Percentiles rank a stretch among this genome's conserved stretches.
Conservation (phyloP, 495 filamentous ascomycete genomes). For the Podospora pseudocomata region DNA sequence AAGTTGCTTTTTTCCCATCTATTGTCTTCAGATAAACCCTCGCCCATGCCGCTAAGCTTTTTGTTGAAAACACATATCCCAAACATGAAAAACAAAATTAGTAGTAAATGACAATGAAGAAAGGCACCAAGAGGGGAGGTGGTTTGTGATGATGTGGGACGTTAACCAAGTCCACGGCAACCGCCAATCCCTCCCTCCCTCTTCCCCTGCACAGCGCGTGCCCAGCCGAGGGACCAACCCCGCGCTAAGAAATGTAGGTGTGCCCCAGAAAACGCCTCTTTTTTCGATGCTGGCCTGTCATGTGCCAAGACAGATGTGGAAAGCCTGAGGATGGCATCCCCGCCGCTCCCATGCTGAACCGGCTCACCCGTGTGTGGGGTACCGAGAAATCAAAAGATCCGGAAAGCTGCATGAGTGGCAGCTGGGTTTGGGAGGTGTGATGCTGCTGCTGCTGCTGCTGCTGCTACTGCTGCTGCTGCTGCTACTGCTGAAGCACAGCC, state of each 20-base stretch:
- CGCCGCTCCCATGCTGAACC: constrained; percentile 7
- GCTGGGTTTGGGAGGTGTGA: not conserved
- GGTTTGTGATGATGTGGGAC: not conserved
- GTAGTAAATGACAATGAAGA: not conserved
- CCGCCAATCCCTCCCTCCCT: no score
- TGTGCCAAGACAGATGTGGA: constrained; percentile 20
- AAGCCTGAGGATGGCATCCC: constrained; percentile 11
- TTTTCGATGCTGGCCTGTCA: not conserved
- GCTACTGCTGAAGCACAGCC: not conserved
- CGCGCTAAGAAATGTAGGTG: constrained; percentile 2
- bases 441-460: not conserved
- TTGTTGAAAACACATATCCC: not conserved
- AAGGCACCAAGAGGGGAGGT: not conserved
- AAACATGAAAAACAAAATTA: not conserved
- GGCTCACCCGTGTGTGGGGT: constrained; percentile 12
- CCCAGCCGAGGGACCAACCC: not conserved
- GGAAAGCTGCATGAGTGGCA: not conserved
- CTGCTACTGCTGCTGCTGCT: no score
- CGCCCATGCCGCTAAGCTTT: constrained; percentile 2
- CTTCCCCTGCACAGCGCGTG: not conserved
- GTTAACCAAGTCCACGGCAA: not conserved
- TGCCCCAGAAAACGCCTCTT: constrained; percentile 3
- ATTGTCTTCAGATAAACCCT: not conserved
- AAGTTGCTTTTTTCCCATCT: constrained; percentile 3
- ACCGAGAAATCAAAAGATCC: not conserved